Percentiles rank a stretch among this genome's conserved stretches.
Evolutionary conservation across 31 red algal species (phyloP).

Genomic region (Porphyra umbilicalis): DNA sequence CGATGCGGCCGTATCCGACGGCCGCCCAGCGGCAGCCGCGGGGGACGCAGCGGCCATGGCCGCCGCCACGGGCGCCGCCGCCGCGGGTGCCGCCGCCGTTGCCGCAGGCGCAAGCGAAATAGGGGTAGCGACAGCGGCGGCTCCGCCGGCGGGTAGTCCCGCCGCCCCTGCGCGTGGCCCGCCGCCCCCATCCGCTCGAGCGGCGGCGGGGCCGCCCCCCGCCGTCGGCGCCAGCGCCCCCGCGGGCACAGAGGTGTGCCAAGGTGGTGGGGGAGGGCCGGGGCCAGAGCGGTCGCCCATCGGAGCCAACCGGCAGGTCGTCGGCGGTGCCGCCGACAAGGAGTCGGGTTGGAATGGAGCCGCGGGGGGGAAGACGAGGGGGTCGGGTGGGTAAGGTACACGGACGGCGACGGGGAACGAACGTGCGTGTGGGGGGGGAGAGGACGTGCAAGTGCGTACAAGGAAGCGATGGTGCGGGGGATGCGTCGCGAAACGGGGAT

Average conservation of each 20-base stretch:
- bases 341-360: neutral
- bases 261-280: neutral
- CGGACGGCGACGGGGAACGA: too few species aligned
- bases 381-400: too few species aligned
- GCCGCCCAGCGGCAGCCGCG: neutral
- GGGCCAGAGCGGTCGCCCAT: neutral
- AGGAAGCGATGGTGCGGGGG: too few species aligned
- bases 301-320: neutral
- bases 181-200: neutral
- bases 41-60: neutral
- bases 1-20: neutral
- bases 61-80: neutral
- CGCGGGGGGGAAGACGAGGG: too few species aligned
- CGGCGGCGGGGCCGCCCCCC: neutral
- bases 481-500: too few species aligned
- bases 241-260: neutral
- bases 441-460: too few species aligned
- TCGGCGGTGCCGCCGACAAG: neutral
- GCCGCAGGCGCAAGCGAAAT: neutral
- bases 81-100: neutral
- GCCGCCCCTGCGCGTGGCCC: neutral
- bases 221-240: neutral
- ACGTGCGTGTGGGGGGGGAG: too few species aligned
- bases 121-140: neutral
- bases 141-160: neutral